Evolutionary conservation across 306 rosid genomes (phyloP), one percentile per base, ranked within the genome.

Genomic region (Cicer arietinum): DNA sequence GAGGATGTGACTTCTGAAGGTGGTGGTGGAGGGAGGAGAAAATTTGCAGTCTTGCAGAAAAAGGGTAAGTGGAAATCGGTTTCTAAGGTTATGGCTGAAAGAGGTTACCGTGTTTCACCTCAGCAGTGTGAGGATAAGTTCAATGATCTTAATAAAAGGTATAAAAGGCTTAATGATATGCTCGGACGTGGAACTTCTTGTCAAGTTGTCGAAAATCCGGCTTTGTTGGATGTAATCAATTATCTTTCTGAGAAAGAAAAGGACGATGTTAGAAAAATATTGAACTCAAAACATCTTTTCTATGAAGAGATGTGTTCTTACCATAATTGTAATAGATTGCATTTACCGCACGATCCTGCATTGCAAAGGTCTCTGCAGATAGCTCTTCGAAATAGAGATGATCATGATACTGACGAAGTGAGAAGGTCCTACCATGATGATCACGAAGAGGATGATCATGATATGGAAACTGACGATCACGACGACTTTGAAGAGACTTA

Each of bases 71-170:
- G 97, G 98, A 93, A 89, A 83, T 89, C 88, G 52, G 80, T 93
- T 61, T 93, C 98, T 57, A 93, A 88, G 89, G 97, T 87, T 72
- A 91, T 93, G 93, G 96, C 92, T 61, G 92, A 93, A 85, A 93
- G 98, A 82, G 88, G 91, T 65, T 83, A 65, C 77, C 91, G 80
- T 77, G 98, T 91, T 74, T 93, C 98, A 4, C 98, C 98, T 8
- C 98, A 91, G 86, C 97, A 93, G 68, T 93, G 98, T 68, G 98
- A 93, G 90, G 98, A 91, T 85, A 93, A 93, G 56, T 91, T 93
- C 77, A 93, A 93, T 66, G 98, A 93, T 80, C 97, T 93, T 51
- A 93, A 89, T 77, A 93, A 93, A 79, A 84, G 98, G 81, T 93
- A 93, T 67, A 91, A 93, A 84, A 85, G 84, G 68, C 97, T 93